These are phyloP conservation scores for Arbutus unedo DNA, from an alignment of 148 eudicot species.

Conservation along the genomic window DNA sequence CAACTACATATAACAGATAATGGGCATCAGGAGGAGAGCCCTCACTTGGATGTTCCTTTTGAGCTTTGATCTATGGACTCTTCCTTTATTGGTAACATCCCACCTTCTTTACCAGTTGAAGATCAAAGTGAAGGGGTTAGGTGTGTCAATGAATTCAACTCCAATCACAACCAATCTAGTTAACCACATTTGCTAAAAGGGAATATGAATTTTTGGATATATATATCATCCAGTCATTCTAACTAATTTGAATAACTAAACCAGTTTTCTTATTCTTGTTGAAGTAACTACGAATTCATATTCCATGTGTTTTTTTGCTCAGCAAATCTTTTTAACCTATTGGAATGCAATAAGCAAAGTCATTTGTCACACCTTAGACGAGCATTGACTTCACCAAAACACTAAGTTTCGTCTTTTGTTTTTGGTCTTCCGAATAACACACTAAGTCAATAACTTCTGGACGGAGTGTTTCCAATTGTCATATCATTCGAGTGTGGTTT, in stretches of 20 bases:
- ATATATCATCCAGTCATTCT: too few species aligned
- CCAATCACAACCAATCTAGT: not conserved
- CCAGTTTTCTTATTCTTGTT: too few species aligned
- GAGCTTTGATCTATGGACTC: slow-evolving; percentile 32
- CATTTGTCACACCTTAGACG: not conserved
- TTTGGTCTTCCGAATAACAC: not conserved
- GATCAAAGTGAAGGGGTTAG: not conserved
- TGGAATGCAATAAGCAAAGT: too few species aligned
- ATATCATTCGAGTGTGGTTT: too few species aligned
- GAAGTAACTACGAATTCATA: too few species aligned
- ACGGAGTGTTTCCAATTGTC: not conserved
- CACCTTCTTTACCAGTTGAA: slow-evolving; percentile 30
- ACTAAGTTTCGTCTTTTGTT: not conserved
- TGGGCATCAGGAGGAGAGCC: slow-evolving; percentile 13
- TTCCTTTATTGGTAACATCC: slow-evolving; percentile 21
- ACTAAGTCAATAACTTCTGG: not conserved
- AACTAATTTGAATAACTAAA: too few species aligned
- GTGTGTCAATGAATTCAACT: not conserved
- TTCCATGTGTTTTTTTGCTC: too few species aligned
- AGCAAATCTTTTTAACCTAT: too few species aligned
- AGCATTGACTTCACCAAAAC: not conserved
- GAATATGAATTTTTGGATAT: too few species aligned
- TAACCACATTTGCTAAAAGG: not conserved
- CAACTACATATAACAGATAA: not conserved
- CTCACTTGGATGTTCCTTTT: slow-evolving; percentile 46